A percentile compares a stretch with the other conserved stretches of the same genome.
phyloP scores from a whole-genome alignment of 148 eudicot species.

The Chenopodium album region DNA sequence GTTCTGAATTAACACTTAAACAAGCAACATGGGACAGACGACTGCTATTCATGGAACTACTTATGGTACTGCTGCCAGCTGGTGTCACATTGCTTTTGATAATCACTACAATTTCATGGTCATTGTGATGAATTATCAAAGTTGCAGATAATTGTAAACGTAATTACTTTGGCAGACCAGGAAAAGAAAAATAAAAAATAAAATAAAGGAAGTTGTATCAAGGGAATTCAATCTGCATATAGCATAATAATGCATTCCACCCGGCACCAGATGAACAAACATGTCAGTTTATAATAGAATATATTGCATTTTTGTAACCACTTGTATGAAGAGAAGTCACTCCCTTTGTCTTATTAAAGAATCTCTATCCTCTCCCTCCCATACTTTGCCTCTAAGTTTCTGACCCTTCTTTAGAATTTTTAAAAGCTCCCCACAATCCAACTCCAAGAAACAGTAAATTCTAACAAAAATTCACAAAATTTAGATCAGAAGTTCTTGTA shows the following conservation, averaged over 20 bases:
- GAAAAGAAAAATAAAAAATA: too few relatives aligned
- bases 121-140: conserved; percentile 2
- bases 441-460: not conserved
- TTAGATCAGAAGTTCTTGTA: not conserved
- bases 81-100: not conserved
- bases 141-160: not conserved
- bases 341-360: not conserved
- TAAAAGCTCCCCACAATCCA: not conserved
- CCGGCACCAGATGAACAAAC: not conserved
- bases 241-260: not conserved
- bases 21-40: not conserved
- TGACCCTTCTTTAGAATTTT: not conserved
- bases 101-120: not conserved
- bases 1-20: not conserved
- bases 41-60: not conserved
- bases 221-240: not conserved
- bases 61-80: not conserved
- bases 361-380: not conserved
- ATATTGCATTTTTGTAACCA: not conserved
- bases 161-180: not conserved
- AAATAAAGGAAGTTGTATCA: not conserved
- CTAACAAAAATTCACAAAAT: too few relatives aligned
- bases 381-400: not conserved
- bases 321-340: too few relatives aligned
- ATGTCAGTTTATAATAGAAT: not conserved